Evolutionary conservation across 352 stramenopile genomes (phyloP).

Genomic region (Phytophthora hybrid): DNA sequence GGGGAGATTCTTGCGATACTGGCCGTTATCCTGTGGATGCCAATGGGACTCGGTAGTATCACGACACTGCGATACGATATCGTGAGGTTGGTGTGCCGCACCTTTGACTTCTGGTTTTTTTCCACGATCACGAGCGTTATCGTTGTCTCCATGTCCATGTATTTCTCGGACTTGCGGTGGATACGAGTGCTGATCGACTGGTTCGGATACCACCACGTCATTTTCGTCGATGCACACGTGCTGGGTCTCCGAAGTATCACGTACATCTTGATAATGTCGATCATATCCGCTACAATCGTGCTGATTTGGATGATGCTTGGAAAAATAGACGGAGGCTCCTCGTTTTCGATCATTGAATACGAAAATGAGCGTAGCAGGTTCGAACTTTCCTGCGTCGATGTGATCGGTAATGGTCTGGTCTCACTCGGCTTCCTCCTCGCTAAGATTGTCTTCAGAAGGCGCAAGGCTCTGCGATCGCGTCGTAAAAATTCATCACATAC

Average conservation of each 20-base stretch:
- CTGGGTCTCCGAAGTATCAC: constrained; percentile 31
- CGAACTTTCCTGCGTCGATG: constrained; percentile 27
- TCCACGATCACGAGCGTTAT: constrained; percentile 36
- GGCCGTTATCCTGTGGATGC: constrained; percentile 31
- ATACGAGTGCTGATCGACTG: constrained; percentile 37
- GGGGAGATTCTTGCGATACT: constrained; percentile 29
- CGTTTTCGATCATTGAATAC: constrained; percentile 32
- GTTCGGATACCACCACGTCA: constrained; percentile 45
- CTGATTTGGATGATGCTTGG: constrained; percentile 28
- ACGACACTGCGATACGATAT: constrained; percentile 48
- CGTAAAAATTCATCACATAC: constrained; percentile 9
- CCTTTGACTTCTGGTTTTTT: constrained; percentile 61
- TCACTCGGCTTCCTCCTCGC: constrained; percentile 35
- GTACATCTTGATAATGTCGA: constrained; percentile 6
- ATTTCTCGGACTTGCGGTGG: constrained; percentile 41
- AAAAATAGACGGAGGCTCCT: constrained; percentile 23
- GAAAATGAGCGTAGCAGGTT: constrained; percentile 22
- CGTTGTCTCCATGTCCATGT: constrained; percentile 33
- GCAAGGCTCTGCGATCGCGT: constrained; percentile 11
- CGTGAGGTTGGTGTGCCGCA: constrained; percentile 37
- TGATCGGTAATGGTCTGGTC: constrained; percentile 39
- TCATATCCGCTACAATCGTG: constrained; percentile 19
- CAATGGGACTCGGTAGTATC: constrained; percentile 40
- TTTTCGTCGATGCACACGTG: constrained; percentile 43
- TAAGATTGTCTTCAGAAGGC: constrained; percentile 41